Percentiles rank a stretch among this genome's conserved stretches.
Conservation (phyloP, 176 grass and related monocot species). For the Hyparrhenia diplandra region DNA sequence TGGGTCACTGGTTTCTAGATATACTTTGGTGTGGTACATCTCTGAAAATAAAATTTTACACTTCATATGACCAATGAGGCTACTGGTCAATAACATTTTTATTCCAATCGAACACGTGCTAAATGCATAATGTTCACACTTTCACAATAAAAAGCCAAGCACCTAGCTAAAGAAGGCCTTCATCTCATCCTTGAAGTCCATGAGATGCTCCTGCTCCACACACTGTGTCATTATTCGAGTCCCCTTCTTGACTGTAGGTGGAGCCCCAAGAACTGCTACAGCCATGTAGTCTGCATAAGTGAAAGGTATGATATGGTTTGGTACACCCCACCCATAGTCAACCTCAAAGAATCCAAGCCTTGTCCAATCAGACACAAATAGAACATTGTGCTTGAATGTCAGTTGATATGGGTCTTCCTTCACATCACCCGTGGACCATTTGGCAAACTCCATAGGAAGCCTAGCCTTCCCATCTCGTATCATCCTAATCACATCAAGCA, state of each 20-base stretch:
- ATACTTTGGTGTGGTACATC: not conserved
- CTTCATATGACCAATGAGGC: not conserved
- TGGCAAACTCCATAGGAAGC: conserved; percentile 37
- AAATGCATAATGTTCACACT: not conserved
- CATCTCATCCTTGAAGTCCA: conserved; percentile 48
- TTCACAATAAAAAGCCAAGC: not conserved
- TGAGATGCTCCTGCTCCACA: conserved; percentile 39
- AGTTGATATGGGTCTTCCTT: conserved; percentile 50
- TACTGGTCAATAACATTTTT: not conserved
- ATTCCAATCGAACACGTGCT: not conserved
- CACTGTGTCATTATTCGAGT: conserved; percentile 72
- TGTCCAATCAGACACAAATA: conserved; percentile 78
- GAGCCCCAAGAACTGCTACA: conserved; percentile 51
- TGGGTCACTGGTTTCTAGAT: not conserved
- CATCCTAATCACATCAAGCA: conserved; percentile 50
- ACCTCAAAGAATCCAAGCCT: conserved; percentile 60
- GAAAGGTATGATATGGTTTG: conserved; percentile 56
- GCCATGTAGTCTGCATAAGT: conserved; percentile 68
- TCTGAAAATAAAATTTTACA: not conserved
- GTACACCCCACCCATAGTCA: conserved; percentile 63
- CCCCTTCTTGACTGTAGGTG: conserved; percentile 36
- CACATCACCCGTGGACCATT: conserved; percentile 36
- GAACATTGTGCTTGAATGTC: conserved; percentile 44
- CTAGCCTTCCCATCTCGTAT: conserved; percentile 59
- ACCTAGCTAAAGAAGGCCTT: conserved; percentile 45